Conservation (phyloP, 805 yeast species). For the Scheffersomyces lignosus region DNA sequence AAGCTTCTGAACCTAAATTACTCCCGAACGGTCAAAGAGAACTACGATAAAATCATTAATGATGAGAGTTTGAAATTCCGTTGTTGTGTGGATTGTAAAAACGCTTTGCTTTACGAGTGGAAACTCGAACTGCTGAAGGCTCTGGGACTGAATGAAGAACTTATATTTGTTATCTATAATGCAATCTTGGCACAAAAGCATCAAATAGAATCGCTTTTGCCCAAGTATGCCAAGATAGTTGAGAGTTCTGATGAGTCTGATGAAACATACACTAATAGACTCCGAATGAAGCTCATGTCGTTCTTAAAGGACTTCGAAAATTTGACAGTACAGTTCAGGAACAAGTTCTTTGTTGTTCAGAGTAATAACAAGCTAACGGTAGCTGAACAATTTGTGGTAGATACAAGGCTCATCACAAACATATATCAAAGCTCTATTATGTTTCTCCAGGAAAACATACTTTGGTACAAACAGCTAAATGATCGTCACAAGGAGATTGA, state of each 20-base stretch:
- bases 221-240: slow-evolving; percentile 18
- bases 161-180: slow-evolving; percentile 20
- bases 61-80: slow-evolving; percentile 40
- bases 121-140: slow-evolving; percentile 17
- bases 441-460: slow-evolving; percentile 67
- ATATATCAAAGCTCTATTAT: slow-evolving; percentile 56
- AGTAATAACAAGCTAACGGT: slow-evolving; percentile 11
- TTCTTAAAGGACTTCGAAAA: slow-evolving; percentile 34
- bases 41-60: slow-evolving; percentile 14
- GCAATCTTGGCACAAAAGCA: slow-evolving; percentile 20
- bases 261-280: slow-evolving; percentile 14
- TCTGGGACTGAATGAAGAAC: slow-evolving; percentile 3
- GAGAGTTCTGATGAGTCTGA: slow-evolving; percentile 11
- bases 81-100: slow-evolving; percentile 70
- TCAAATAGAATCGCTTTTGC: slow-evolving; percentile 20
- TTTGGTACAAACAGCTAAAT: slow-evolving; percentile 64
- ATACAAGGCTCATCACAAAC: slow-evolving; percentile 41
- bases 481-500: slow-evolving; percentile 35
- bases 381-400: slow-evolving; percentile 8
- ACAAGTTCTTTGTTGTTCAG: slow-evolving; percentile 12
- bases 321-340: slow-evolving; percentile 22
- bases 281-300: slow-evolving; percentile 22
- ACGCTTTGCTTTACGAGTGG: slow-evolving; percentile 55
- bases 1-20: slow-evolving; percentile 39
- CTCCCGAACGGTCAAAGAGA: slow-evolving; percentile 19